These are phyloP conservation scores for Neoarthrinium moseri DNA, from an alignment of 2,329 filamentous ascomycete genomes.

Conservation along the genomic window DNA sequence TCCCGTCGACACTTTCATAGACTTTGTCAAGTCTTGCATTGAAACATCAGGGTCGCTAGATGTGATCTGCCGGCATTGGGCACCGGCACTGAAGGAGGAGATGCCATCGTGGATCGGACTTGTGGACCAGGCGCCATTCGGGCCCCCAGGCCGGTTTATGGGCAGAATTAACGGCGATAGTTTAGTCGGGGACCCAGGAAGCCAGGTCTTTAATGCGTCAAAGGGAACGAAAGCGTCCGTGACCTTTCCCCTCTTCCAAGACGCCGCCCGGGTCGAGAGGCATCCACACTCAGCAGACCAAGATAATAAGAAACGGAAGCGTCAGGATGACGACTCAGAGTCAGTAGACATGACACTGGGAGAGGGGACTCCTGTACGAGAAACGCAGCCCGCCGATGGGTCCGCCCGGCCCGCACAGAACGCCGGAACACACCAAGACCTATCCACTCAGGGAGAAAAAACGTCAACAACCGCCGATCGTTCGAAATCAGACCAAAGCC, in stretches of 20 bases:
- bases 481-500: no score
- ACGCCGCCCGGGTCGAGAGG: neutral
- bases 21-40: constrained; percentile 16
- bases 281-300: neutral
- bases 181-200: constrained; percentile 9
- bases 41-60: constrained; percentile 15
- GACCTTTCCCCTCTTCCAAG: neutral
- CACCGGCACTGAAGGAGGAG: constrained; percentile 10
- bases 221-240: neutral
- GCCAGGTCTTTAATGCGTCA: constrained; percentile 11
- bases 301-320: neutral
- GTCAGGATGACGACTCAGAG: neutral
- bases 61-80: constrained; percentile 23
- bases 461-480: no score
- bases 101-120: constrained; percentile 14
- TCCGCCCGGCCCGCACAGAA: no score
- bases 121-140: constrained; percentile 8
- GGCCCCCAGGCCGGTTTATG: constrained; percentile 6
- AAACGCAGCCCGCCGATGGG: no score
- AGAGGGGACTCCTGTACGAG: neutral
- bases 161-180: constrained; percentile 14
- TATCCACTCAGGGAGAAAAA: no score
- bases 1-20: constrained; percentile 12
- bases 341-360: neutral
- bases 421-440: no score